A percentile compares a stretch with the other conserved stretches of the same genome.
Evolutionary conservation across 129 eudicot genomes (phyloP).

Genomic region (Rutidosis leptorrhynchoides): DNA sequence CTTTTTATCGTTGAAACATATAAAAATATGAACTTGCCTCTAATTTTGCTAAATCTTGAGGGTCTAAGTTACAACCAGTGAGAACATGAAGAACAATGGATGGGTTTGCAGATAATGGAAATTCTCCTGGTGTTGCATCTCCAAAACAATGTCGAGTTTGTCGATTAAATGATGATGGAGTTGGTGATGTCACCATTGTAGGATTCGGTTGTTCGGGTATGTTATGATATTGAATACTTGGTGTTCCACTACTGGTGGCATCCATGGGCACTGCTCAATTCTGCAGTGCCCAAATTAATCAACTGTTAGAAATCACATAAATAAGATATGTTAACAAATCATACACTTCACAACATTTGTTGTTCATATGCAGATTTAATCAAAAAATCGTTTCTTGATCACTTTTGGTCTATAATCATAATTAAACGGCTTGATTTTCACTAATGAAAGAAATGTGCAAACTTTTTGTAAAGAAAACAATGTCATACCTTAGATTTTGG

Average conservation of each 20-base stretch:
- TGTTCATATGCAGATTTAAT: no score
- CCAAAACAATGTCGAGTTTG: slow-evolving; percentile 87
- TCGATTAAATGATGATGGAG: slow-evolving; percentile 49
- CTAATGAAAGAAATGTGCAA: background rate
- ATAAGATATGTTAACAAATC: slow-evolving; percentile 19
- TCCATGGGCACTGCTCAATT: slow-evolving; percentile 97
- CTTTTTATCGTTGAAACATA: background rate
- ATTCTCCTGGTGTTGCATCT: slow-evolving; percentile 80
- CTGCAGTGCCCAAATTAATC: slow-evolving; percentile 82
- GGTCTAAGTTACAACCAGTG: slow-evolving; percentile 83
- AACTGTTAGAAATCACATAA: slow-evolving; percentile 45
- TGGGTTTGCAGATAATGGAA: slow-evolving; percentile 91
- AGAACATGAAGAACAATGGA: slow-evolving; percentile 95
- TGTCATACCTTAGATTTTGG: slow-evolving; percentile 25
- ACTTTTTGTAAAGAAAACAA: background rate
- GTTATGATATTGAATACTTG: slow-evolving; percentile 66
- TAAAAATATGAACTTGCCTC: slow-evolving; percentile 76
- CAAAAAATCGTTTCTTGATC: background rate
- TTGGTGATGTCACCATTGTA: slow-evolving; percentile 33
- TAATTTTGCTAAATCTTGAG: slow-evolving; percentile 84
- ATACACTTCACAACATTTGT: slow-evolving; percentile 8
- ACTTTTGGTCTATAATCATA: background rate
- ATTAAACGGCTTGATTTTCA: background rate
- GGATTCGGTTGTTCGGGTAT: slow-evolving; percentile 66
- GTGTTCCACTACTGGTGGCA: slow-evolving; percentile 78